Conservation (phyloP, 1,284 basidiomycete species). For the Sanghuangporus baumii region DNA sequence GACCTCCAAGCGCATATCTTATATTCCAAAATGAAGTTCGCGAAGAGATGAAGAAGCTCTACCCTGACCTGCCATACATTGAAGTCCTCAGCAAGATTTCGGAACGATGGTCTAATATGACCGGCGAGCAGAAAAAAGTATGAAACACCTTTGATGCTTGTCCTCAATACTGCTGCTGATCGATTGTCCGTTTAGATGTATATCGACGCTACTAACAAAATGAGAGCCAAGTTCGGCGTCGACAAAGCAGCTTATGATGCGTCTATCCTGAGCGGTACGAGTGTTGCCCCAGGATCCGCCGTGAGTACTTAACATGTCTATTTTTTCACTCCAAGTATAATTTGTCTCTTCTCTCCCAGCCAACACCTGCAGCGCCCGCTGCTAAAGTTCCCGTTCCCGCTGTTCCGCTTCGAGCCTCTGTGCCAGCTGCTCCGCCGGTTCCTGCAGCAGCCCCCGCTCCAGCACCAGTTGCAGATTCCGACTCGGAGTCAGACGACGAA, state of each 20-base stretch:
- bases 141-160: conserved; percentile 13
- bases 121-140: conserved; percentile 70
- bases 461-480: not conserved
- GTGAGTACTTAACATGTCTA: not conserved
- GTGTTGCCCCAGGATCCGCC: not conserved
- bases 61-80: conserved; percentile 63
- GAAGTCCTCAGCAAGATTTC: conserved; percentile 74
- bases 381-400: too few species aligned
- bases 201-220: conserved; percentile 29
- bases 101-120: conserved; percentile 69
- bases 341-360: not conserved
- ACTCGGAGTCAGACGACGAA: conserved; percentile 8
- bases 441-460: not conserved
- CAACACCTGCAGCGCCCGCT: not conserved
- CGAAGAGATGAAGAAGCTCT: conserved; percentile 57
- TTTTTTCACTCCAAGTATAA: not conserved
- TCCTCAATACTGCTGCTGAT: conserved; percentile 33
- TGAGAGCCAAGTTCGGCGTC: conserved; percentile 32
- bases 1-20: conserved; percentile 91
- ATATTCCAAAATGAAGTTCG: conserved; percentile 93
- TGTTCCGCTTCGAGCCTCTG: not conserved
- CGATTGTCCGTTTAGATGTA: conserved; percentile 28
- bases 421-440: not conserved
- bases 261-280: not conserved
- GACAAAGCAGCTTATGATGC: conserved; percentile 30